These are phyloP conservation scores for Zygoascus biomembranicola DNA, from an alignment of 805 yeast species.

Conservation along the genomic window DNA sequence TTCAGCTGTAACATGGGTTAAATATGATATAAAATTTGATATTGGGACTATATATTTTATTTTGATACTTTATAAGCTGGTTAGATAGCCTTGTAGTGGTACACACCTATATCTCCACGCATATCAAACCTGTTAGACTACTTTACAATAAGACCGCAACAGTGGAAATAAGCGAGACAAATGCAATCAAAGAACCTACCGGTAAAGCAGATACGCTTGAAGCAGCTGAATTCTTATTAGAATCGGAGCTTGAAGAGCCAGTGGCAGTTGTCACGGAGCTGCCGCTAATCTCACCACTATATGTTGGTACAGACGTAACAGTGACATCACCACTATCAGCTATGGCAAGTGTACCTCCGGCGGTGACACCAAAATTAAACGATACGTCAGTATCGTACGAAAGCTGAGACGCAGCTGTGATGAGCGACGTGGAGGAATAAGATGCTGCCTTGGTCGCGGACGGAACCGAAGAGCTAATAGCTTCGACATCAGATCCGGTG, in stretches of 20 bases:
- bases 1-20: too few relatives aligned
- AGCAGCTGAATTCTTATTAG: neutral
- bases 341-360: neutral
- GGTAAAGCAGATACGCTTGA: neutral
- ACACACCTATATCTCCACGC: too few relatives aligned
- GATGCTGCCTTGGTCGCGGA: slow-evolving; percentile 23
- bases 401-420: neutral
- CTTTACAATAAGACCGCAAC: neutral
- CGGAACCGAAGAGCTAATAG: slow-evolving; percentile 19
- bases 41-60: too few relatives aligned
- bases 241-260: neutral
- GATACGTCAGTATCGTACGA: neutral
- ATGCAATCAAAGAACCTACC: neutral
- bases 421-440: slow-evolving; percentile 13
- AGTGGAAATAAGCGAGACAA: neutral
- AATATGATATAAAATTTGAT: too few relatives aligned
- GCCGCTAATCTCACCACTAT: neutral
- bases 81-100: too few relatives aligned
- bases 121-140: too few relatives aligned
- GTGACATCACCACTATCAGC: neutral
- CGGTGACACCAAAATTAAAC: neutral
- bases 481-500: slow-evolving; percentile 21
- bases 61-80: too few relatives aligned
- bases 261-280: neutral
- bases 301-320: neutral